Percentiles rank a stretch among this genome's conserved stretches.
Conservation (phyloP, 1,284 basidiomycete species). For the Rhodofomes roseus region DNA sequence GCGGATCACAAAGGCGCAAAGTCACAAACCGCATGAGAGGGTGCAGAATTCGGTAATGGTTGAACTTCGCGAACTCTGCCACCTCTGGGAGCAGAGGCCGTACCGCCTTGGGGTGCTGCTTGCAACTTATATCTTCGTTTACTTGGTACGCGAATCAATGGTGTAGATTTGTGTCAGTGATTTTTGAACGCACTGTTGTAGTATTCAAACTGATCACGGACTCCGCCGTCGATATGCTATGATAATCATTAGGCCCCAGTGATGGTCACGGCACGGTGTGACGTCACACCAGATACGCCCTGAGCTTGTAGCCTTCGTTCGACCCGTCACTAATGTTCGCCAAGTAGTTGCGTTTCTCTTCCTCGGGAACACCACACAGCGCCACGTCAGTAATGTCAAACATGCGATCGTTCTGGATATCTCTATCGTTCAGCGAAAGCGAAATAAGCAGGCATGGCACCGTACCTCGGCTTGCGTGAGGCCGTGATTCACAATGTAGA, state of each 20-base stretch:
- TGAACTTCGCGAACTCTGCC: conserved; percentile 24
- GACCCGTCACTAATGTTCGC: conserved; percentile 42
- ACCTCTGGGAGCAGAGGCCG: conserved; percentile 40
- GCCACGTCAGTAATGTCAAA: conserved; percentile 62
- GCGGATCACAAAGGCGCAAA: too few relatives aligned
- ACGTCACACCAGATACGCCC: conserved; percentile 50
- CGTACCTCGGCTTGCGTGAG: conserved; percentile 42
- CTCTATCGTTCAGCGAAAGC: conserved; percentile 2
- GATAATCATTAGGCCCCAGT: background rate
- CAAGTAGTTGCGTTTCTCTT: conserved; percentile 54
- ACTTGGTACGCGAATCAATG: too few relatives aligned
- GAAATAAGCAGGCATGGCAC: too few relatives aligned
- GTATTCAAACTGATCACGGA: conserved; percentile 54
- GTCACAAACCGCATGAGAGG: conserved; percentile 24
- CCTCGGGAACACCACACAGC: conserved; percentile 43
- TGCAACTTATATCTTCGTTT: conserved; percentile 18
- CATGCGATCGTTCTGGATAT: conserved; percentile 46
- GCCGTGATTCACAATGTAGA: conserved; percentile 62
- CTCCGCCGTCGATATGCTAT: conserved; percentile 44
- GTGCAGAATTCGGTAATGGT: conserved; percentile 25
- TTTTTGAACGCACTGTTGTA: conserved; percentile 48
- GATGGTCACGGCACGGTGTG: background rate
- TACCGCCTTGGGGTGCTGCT: conserved; percentile 29
- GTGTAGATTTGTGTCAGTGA: too few relatives aligned
- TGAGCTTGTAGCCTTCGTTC: conserved; percentile 56